Conservation (phyloP, 306 rosid genomes). For the Glycine soja region DNA sequence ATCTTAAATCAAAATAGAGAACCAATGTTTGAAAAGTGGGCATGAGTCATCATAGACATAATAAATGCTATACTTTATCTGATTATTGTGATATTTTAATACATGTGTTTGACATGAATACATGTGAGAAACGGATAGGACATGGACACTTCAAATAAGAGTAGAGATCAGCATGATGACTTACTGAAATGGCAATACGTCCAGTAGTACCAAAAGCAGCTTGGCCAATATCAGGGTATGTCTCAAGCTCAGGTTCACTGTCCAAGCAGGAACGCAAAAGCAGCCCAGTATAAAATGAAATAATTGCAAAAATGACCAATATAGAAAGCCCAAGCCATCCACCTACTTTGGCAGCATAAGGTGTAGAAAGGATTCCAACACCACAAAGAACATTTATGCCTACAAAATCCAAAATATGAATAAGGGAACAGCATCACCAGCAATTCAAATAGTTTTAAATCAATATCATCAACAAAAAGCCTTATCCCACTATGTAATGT, state of each 20-base stretch:
- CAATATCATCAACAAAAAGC: neutral
- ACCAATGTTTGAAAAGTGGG: no score
- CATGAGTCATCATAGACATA: no score
- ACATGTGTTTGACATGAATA: neutral
- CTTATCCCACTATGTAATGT: no score
- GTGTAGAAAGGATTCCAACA: constrained; percentile 94
- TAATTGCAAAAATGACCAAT: constrained; percentile 70
- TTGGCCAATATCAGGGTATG: constrained; percentile 96
- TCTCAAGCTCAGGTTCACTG: constrained; percentile 89
- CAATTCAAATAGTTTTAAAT: neutral
- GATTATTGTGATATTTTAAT: no score
- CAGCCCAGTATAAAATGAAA: constrained; percentile 93
- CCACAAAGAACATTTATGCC: constrained; percentile 96
- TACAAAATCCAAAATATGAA: constrained; percentile 52
- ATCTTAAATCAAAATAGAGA: no score
- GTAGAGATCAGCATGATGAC: constrained; percentile 35
- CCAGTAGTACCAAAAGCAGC: constrained; percentile 93
- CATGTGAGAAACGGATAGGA: no score
- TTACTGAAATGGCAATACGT: constrained; percentile 81
- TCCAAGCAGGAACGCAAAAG: constrained; percentile 90
- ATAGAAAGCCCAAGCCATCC: constrained; percentile 88
- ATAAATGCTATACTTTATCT: no score
- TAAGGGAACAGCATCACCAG: no score
- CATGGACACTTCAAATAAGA: neutral
- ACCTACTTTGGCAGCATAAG: constrained; percentile 86